Percentiles rank a stretch among this genome's conserved stretches.
Conservation (phyloP, 805 yeast species). For the Tetrapisispora taiwanensis region DNA sequence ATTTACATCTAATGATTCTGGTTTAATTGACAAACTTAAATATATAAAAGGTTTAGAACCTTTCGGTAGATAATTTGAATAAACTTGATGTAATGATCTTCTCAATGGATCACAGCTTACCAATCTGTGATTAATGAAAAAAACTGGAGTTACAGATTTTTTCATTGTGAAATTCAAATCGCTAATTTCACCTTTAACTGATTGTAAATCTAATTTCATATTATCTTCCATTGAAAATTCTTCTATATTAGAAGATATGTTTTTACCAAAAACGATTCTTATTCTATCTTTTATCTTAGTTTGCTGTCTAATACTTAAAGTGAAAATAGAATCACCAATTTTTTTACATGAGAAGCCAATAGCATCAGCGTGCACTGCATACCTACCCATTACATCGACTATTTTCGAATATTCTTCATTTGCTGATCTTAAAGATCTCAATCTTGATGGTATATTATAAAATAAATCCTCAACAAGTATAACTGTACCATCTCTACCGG, state of each 20-base stretch:
- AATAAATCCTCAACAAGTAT: conserved; percentile 80
- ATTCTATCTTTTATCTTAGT: conserved; percentile 55
- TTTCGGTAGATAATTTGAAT: conserved; percentile 61
- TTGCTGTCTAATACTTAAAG: conserved; percentile 48
- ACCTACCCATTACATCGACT: conserved; percentile 72
- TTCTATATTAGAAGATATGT: conserved; percentile 55
- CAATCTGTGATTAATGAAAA: conserved; percentile 78
- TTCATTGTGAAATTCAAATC: conserved; percentile 60
- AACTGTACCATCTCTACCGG: conserved; percentile 83
- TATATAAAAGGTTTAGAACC: conserved; percentile 73
- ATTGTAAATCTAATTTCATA: conserved; percentile 41
- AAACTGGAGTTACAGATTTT: conserved; percentile 54
- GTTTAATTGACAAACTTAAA: conserved; percentile 53
- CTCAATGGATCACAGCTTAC: conserved; percentile 75
- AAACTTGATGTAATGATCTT: conserved; percentile 55
- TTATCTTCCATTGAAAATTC: conserved; percentile 31
- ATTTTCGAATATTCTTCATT: conserved; percentile 70
- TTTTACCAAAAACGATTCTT: conserved; percentile 59
- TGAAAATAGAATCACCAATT: conserved; percentile 61
- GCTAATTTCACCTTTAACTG: conserved; percentile 52
- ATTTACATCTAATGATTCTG: conserved; percentile 77
- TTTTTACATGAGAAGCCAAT: conserved; percentile 77
- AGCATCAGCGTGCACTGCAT: conserved; percentile 60
- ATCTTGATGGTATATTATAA: conserved; percentile 75
- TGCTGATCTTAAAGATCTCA: conserved; percentile 52